These are phyloP conservation scores for Thalassiosira profunda DNA, from an alignment of 108 stramenopile genomes.

Conservation along the genomic window DNA sequence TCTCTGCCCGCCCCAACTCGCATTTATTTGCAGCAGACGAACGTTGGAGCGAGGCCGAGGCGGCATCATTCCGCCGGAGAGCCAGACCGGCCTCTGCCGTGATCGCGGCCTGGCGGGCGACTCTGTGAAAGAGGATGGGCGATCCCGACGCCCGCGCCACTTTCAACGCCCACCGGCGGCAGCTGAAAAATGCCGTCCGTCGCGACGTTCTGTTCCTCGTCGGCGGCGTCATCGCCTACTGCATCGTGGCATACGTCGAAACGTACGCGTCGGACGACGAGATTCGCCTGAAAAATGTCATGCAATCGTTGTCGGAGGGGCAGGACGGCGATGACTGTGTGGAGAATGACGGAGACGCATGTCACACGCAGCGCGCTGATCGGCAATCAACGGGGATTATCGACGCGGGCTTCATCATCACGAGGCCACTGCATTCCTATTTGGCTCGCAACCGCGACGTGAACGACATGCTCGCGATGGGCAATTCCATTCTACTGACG, in stretches of 20 bases:
- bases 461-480: constrained; percentile 35
- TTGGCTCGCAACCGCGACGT: constrained; percentile 13
- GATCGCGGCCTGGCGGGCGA: no score
- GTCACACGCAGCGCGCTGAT: neutral
- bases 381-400: constrained; percentile 16
- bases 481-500: constrained; percentile 16
- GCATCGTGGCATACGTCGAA: constrained; percentile 28
- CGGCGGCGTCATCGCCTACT: constrained; percentile 13
- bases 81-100: no score
- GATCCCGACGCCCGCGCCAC: no score
- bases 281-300: neutral
- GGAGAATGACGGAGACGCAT: neutral
- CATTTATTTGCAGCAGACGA: no score
- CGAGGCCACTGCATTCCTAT: constrained; percentile 18
- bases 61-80: no score
- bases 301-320: neutral
- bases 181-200: constrained; percentile 16
- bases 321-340: neutral
- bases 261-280: constrained; percentile 22
- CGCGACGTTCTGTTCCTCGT: constrained; percentile 29
- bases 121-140: no score
- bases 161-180: constrained; percentile 12
- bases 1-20: no score
- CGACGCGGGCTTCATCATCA: constrained; percentile 42
- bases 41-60: no score